A percentile compares a stretch with the other conserved stretches of the same genome.
Evolutionary conservation across 1,139 yeast species (phyloP).

Genomic region (Zygoascus hellenicus): DNA sequence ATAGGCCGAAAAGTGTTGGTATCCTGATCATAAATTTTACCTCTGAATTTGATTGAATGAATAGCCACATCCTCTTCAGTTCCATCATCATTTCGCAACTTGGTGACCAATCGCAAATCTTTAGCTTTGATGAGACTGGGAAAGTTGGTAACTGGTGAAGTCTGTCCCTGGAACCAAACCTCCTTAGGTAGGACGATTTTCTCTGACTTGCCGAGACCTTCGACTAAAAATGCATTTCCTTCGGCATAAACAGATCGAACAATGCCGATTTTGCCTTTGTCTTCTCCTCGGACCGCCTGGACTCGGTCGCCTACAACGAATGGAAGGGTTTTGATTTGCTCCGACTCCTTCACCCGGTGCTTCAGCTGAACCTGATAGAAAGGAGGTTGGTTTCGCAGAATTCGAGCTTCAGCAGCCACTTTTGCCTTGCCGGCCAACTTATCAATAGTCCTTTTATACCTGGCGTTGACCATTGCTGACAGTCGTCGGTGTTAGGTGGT

Average conservation of each 20-base stretch:
- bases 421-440: constrained; percentile 24
- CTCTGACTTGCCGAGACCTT: constrained; percentile 52
- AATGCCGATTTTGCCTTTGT: constrained; percentile 66
- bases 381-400: constrained; percentile 23
- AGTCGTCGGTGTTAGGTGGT: not conserved
- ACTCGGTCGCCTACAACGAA: constrained; percentile 61
- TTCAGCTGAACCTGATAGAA: constrained; percentile 23
- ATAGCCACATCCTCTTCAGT: constrained; percentile 62
- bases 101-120: constrained; percentile 72
- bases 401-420: constrained; percentile 19
- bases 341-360: constrained; percentile 22
- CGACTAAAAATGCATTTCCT: constrained; percentile 50
- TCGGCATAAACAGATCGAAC: constrained; percentile 42
- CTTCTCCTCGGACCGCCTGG: constrained; percentile 58
- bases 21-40: constrained; percentile 68
- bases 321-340: constrained; percentile 23
- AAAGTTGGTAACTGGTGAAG: constrained; percentile 55
- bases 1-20: constrained; percentile 71
- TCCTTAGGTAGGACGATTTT: constrained; percentile 57
- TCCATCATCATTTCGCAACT: constrained; percentile 59
- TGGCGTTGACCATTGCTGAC: constrained; percentile 18
- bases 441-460: constrained; percentile 18
- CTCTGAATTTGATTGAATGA: constrained; percentile 56
- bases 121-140: constrained; percentile 57
- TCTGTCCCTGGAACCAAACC: constrained; percentile 70